Conservation (phyloP, 176 grass and related monocot genomes). For the Puccinellia tenuiflora region DNA sequence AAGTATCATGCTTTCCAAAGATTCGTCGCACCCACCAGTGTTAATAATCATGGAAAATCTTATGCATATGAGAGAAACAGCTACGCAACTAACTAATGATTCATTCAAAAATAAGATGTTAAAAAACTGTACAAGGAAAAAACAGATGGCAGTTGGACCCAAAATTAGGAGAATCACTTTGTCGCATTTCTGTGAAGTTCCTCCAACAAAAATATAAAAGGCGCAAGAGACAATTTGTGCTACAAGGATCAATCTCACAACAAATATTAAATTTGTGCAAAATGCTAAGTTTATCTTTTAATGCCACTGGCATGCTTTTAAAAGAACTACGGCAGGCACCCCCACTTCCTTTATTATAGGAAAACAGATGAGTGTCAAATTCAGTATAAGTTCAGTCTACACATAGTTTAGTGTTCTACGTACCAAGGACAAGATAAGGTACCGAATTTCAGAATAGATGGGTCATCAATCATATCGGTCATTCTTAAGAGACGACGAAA, state of each 20-base stretch:
- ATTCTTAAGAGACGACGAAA: background rate
- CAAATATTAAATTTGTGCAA: background rate
- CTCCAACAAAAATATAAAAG: background rate
- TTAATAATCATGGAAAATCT: background rate
- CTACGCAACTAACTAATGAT: background rate
- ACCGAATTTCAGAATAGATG: background rate
- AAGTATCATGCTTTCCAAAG: background rate
- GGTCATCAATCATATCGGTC: background rate
- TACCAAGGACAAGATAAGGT: background rate
- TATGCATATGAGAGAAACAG: background rate
- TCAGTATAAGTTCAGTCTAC: background rate
- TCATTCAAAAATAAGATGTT: background rate
- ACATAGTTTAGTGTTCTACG: background rate
- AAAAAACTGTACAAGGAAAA: background rate
- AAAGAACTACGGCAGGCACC: background rate
- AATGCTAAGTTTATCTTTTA: background rate
- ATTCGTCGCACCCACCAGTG: background rate
- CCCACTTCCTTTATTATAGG: background rate
- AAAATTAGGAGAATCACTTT: slow-evolving; percentile 10
- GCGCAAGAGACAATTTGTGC: background rate
- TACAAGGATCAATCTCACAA: background rate
- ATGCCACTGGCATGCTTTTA: background rate
- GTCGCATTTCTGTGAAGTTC: background rate
- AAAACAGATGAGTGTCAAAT: background rate
- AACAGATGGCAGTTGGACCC: background rate